Evolutionary conservation across 2,329 filamentous ascomycete species (phyloP).

Genomic region (Phaeosphaeria sp.): DNA sequence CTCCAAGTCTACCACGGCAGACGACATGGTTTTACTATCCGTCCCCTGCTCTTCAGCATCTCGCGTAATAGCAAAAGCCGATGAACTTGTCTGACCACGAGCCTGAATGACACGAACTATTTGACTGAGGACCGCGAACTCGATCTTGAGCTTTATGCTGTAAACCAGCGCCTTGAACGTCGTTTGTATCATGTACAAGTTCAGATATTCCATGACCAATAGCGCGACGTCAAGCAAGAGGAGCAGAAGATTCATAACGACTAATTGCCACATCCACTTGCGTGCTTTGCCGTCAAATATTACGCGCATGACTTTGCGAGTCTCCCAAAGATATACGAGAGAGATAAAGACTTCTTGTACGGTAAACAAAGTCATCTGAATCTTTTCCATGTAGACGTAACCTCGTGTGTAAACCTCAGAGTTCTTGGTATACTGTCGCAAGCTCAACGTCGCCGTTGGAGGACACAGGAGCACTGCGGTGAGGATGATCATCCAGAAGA

Average conservation of each 20-base stretch:
- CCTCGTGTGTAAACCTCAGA: conserved; percentile 8
- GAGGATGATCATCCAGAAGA: conserved; percentile 61
- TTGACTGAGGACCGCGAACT: conserved; percentile 57
- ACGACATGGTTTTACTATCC: background rate
- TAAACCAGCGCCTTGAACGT: conserved; percentile 49
- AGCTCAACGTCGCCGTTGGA: conserved; percentile 52
- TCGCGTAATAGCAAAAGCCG: background rate
- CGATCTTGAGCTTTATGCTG: conserved; percentile 56
- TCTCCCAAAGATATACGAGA: conserved; percentile 59
- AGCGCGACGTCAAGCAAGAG: conserved; percentile 18
- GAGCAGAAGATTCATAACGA: conserved; percentile 19
- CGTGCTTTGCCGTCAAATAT: conserved; percentile 13
- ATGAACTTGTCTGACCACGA: background rate
- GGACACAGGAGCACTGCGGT: conserved; percentile 47
- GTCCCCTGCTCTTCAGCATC: background rate
- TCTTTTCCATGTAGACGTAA: conserved; percentile 42
- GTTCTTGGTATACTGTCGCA: conserved; percentile 31
- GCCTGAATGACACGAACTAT: conserved; percentile 6
- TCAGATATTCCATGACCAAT: conserved; percentile 15
- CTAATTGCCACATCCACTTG: conserved; percentile 20
- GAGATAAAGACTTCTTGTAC: conserved; percentile 44
- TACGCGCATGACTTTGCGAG: conserved; percentile 25
- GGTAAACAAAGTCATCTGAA: conserved; percentile 49
- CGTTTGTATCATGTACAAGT: conserved; percentile 25
- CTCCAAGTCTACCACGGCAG: conserved; percentile 7